Percentiles rank a stretch among this genome's conserved stretches.
Conservation (phyloP, 2,329 filamentous ascomycete species). For the Rhytidhysteron rufulum region DNA sequence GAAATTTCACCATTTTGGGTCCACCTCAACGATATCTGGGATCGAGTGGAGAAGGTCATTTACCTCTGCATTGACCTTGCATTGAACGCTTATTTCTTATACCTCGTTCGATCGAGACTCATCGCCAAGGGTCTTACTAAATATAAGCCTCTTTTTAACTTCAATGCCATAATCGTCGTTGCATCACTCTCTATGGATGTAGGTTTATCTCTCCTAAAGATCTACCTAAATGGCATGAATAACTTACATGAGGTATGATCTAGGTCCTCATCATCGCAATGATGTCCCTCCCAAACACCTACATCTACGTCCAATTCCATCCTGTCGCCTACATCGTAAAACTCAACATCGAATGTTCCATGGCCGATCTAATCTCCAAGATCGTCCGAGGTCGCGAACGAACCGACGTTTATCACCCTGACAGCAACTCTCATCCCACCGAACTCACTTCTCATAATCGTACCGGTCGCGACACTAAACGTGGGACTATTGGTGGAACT, state of each 20-base stretch:
- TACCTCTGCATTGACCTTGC: slow-evolving; percentile 19
- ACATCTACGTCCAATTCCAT: slow-evolving; percentile 28
- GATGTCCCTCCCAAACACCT: slow-evolving; percentile 6
- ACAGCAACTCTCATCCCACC: too few species aligned
- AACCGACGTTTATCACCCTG: slow-evolving; percentile 1
- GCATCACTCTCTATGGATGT: slow-evolving; percentile 25
- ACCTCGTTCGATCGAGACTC: slow-evolving; percentile 19
- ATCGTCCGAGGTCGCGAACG: slow-evolving; percentile 12
- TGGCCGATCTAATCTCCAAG: slow-evolving; percentile 31
- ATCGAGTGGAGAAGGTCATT: slow-evolving; percentile 23
- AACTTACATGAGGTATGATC: background rate
- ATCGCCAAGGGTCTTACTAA: slow-evolving; percentile 23
- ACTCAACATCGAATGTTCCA: slow-evolving; percentile 35
- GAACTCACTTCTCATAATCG: too few species aligned
- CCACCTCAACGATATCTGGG: slow-evolving; percentile 21
- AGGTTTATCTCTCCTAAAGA: background rate
- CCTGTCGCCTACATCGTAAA: slow-evolving; percentile 34
- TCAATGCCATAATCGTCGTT: slow-evolving; percentile 23
- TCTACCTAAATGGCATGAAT: background rate
- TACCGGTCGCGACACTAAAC: too few species aligned
- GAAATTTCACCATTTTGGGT: slow-evolving; percentile 18
- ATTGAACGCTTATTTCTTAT: slow-evolving; percentile 25
- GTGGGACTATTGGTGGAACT: too few species aligned
- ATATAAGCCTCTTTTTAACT: slow-evolving; percentile 21
- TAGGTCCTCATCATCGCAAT: slow-evolving; percentile 7